Percentiles rank a stretch among this genome's conserved stretches.
Conservation (phyloP, 768 basidiomycete species). For the Lactarius vividus region DNA sequence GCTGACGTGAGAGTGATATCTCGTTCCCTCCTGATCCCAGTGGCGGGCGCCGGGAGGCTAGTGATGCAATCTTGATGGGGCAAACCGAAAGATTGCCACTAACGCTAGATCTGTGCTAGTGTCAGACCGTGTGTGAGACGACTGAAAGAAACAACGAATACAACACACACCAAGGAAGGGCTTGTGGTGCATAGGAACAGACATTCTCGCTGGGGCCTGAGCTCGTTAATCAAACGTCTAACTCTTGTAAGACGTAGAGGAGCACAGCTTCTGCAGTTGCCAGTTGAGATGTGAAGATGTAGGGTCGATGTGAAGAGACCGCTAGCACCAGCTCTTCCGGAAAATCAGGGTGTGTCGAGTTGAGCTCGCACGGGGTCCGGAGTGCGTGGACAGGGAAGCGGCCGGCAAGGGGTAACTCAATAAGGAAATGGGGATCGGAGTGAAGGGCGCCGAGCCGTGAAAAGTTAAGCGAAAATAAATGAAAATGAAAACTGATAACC, state of each 20-base stretch:
- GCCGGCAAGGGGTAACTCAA: constrained; percentile 4
- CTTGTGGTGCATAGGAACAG: constrained; percentile 13
- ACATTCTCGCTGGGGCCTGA: neutral
- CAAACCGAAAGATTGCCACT: neutral
- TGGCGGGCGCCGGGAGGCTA: constrained; percentile 9
- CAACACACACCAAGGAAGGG: constrained; percentile 23
- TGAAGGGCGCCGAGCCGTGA: constrained; percentile 7
- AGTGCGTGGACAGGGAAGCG: neutral
- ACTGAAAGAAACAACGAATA: constrained; percentile 19
- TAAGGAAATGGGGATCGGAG: constrained; percentile 4
- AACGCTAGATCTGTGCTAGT: constrained; percentile 71
- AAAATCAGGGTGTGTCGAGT: no score
- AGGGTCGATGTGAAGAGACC: neutral
- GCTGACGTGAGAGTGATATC: neutral
- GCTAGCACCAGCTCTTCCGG: neutral
- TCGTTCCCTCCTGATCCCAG: constrained; percentile 2
- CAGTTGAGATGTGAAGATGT: neutral
- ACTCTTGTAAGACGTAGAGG: neutral
- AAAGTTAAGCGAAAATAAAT: constrained; percentile 5
- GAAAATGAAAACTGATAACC: constrained; percentile 3
- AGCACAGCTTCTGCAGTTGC: neutral
- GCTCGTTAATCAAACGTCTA: constrained; percentile 4
- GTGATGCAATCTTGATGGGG: constrained; percentile 16
- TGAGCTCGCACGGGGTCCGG: neutral
- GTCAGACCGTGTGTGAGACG: constrained; percentile 54